Conservation (phyloP, 2,329 filamentous ascomycete species). For the Colletotrichum paranaense region DNA sequence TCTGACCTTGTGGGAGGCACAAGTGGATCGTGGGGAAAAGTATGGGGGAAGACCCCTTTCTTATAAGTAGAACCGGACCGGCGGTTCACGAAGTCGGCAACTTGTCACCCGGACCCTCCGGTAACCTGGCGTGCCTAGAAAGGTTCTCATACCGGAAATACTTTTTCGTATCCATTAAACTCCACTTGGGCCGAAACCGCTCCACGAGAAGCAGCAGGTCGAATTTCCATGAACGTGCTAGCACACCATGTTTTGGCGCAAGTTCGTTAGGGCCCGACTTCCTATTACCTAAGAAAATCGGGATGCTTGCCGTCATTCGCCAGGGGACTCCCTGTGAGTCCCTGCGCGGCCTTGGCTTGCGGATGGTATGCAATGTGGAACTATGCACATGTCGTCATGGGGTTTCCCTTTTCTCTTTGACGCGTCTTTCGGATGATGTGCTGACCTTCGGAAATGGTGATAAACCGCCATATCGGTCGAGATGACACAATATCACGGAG, state of each 20-base stretch:
- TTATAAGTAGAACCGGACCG: slow-evolving; percentile 31
- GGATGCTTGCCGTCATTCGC: slow-evolving; percentile 18
- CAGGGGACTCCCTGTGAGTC: slow-evolving; percentile 25
- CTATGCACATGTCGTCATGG: slow-evolving; percentile 6
- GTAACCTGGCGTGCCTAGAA: slow-evolving; percentile 5
- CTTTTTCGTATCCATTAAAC: slow-evolving; percentile 29
- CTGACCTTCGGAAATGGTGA: neutral
- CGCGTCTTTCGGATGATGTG: slow-evolving; percentile 7
- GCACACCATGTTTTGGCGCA: slow-evolving; percentile 4
- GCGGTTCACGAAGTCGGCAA: slow-evolving; percentile 24
- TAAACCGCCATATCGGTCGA: neutral
- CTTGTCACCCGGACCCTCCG: slow-evolving; percentile 16
- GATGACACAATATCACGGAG: slow-evolving; percentile 4
- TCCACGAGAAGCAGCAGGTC: slow-evolving; percentile 28
- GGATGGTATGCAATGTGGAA: slow-evolving; percentile 3
- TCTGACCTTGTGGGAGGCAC: slow-evolving; percentile 16
- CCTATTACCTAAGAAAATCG: slow-evolving; percentile 32
- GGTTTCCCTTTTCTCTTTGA: neutral
- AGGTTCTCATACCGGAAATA: slow-evolving; percentile 7
- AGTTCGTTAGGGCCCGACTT: slow-evolving; percentile 1
- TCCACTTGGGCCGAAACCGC: slow-evolving; percentile 34
- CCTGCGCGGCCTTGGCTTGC: slow-evolving; percentile 6
- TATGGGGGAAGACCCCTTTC: slow-evolving; percentile 26
- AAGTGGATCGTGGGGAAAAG: slow-evolving; percentile 29
- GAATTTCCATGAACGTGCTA: slow-evolving; percentile 24